phyloP scores from a whole-genome alignment of 306 rosid genomes.

The Corylus americana region DNA sequence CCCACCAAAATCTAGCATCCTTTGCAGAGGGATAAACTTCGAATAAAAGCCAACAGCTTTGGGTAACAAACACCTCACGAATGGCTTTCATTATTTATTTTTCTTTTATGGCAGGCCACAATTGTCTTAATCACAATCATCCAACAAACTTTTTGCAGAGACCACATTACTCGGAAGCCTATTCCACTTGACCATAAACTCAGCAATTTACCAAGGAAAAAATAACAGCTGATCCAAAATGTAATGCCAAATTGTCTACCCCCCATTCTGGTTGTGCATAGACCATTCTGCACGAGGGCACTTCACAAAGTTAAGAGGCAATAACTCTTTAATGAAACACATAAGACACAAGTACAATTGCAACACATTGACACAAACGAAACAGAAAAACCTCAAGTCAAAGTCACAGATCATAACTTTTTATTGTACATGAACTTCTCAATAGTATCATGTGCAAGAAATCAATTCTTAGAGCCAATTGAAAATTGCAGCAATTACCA shows the following conservation, averaged over 20 bases:
- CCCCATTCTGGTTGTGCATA: neutral
- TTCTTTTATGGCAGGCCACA: neutral
- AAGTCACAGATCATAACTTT: neutral
- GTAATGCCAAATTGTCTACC: neutral
- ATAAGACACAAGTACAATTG: neutral
- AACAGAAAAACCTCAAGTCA: neutral
- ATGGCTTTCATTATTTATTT: neutral
- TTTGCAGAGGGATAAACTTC: neutral
- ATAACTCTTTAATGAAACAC: neutral
- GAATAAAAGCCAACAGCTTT: neutral
- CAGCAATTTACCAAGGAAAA: neutral
- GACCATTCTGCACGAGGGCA: neutral
- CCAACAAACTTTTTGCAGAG: too few species aligned
- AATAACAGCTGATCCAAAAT: neutral
- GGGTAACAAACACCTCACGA: neutral
- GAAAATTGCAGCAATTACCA: neutral
- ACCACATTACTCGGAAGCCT: neutral
- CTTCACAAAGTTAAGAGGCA: neutral
- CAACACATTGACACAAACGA: neutral
- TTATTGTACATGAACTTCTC: neutral
- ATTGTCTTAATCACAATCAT: neutral
- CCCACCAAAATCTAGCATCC: neutral
- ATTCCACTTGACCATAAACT: neutral
- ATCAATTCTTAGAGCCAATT: neutral
- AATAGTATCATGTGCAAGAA: neutral